Conservation (phyloP, 1,139 yeast genomes). For the Pichia sp. region DNA sequence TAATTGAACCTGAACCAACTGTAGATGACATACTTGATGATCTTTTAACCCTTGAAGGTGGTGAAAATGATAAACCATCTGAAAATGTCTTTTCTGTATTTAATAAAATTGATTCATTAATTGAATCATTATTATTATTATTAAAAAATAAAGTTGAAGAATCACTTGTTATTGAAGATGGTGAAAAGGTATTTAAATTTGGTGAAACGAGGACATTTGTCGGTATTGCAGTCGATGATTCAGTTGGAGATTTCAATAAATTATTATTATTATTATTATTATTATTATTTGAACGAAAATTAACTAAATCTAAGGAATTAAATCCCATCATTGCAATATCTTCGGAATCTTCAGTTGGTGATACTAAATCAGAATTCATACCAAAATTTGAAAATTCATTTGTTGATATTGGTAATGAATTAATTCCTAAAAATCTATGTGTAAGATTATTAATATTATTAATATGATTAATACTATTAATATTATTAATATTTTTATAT, state of each 20-base stretch:
- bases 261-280: background rate
- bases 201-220: background rate
- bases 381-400: conserved; percentile 2
- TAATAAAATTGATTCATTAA: conserved; percentile 1
- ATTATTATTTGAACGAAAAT: conserved; percentile 14
- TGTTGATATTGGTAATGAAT: too few species aligned
- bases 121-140: conserved; percentile 1
- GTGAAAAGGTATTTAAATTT: conserved; percentile 5
- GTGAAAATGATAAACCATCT: conserved; percentile 6
- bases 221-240: background rate
- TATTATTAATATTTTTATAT: background rate
- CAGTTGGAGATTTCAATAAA: background rate
- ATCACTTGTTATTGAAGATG: conserved; percentile 13
- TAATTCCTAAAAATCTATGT: too few species aligned
- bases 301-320: conserved; percentile 22
- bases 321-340: conserved; percentile 16
- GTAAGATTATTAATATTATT: background rate
- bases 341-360: conserved; percentile 9
- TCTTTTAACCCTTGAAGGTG: conserved; percentile 4
- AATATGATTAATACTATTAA: background rate
- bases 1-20: conserved; percentile 8
- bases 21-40: conserved; percentile 9
- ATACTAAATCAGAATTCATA: conserved; percentile 11
- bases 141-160: conserved; percentile 9
- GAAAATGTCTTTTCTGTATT: background rate